Conservation (phyloP, 176 grass and related monocot species). For the Aegilops umbellulata region DNA sequence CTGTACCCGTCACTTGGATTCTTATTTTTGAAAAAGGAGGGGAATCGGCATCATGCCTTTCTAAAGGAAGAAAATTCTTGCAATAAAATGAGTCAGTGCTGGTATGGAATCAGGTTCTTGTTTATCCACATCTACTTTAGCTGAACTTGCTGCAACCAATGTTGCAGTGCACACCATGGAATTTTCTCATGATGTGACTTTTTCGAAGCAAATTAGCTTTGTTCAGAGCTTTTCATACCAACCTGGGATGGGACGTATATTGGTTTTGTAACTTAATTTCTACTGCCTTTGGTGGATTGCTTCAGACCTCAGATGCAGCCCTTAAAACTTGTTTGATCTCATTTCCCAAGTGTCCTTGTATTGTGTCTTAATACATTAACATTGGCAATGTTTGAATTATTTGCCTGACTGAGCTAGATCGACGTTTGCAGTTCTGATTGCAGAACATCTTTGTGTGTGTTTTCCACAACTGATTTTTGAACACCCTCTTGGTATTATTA, state of each 20-base stretch:
- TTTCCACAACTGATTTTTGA: background rate
- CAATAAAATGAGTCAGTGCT: constrained; percentile 12
- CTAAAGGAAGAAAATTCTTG: constrained; percentile 6
- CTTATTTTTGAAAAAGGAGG: constrained; percentile 12
- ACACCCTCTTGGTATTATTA: background rate
- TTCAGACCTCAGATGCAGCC: background rate
- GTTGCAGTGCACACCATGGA: background rate
- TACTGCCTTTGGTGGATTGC: background rate
- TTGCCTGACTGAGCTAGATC: background rate
- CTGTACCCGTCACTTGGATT: background rate
- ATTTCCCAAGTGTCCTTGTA: background rate
- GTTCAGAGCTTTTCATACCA: background rate
- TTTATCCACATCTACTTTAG: constrained; percentile 1
- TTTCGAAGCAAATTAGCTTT: background rate
- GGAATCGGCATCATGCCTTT: constrained; percentile 41
- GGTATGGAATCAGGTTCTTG: constrained; percentile 44
- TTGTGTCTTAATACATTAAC: background rate
- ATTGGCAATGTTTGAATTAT: too few species aligned
- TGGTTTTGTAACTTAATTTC: background rate
- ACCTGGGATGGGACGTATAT: background rate
- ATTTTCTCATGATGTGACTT: background rate
- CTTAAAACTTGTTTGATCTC: background rate
- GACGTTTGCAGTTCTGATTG: background rate
- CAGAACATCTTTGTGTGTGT: background rate
- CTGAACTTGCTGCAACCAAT: background rate